Evolutionary conservation across 805 yeast species (phyloP), one percentile per base, ranked within the genome.

Genomic region (Tetrapisispora arboricola): DNA sequence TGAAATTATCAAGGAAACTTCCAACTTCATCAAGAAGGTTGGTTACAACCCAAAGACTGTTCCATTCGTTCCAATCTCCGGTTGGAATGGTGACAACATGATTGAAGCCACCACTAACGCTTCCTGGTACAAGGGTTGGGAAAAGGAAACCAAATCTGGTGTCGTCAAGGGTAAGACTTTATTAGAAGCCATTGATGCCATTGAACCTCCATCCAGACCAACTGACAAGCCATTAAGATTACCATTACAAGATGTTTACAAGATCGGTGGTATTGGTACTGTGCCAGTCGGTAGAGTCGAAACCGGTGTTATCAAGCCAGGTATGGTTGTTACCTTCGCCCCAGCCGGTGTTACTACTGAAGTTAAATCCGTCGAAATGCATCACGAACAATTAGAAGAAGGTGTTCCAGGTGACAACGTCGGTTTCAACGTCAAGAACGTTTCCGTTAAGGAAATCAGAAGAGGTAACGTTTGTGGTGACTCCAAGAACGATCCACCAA

Each of bases 231-330:
- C 90, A 61, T 83, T 84, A 68, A 81, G 90, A 69, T 79, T 84
- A 67, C 90, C 90, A 63, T 78, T 84, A 66, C 85, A 80, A 72
- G 94, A 84, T 75, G 85, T 84, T 61, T 82, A 83, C 87, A 82
- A 82, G 85, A 83, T 83, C 65, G 90, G 90, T 75, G 88, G 84
- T 75, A 79, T 81, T 62, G 88, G 87, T 60, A 80, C 90, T 62
- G 94, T 84, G 74, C 90, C 92, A 70, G 85, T 81, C 73, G 94
- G 94, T 62, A 81, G 92, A 75, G 87, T 84, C 62, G 92, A 84
- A 76, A 84, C 94, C 68, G 94, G 94, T 76, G 71, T 77, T 54
- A 83, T 84, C 73, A 82, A 83, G 78, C 78, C 90, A 63, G 94
- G 92, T 74, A 84, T 83, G 86, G 78, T 83, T 63, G 88, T 83